Conservation (phyloP, 176 grass and related monocot genomes). For the Areca catechu region DNA sequence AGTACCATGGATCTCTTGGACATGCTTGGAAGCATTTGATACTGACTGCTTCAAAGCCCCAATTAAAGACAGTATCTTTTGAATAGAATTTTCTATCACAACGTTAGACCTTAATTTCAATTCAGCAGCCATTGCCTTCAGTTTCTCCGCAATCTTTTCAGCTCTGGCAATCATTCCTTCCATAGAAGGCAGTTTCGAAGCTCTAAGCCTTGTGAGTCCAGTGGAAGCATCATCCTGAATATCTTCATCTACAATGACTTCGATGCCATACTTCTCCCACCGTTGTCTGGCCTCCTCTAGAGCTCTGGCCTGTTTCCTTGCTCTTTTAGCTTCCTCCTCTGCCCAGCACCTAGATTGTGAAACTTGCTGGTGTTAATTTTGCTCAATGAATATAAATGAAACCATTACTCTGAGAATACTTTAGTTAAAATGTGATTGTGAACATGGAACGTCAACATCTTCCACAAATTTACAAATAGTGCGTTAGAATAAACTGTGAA, state of each 20-base stretch:
- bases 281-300: slow-evolving; percentile 64
- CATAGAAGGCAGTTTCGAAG: slow-evolving; percentile 42
- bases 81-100: slow-evolving; percentile 48
- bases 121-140: slow-evolving; percentile 36
- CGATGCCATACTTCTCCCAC: slow-evolving; percentile 73
- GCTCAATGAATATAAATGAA: no score
- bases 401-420: no score
- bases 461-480: no score
- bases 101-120: slow-evolving; percentile 34
- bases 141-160: slow-evolving; percentile 44
- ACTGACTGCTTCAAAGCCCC: slow-evolving; percentile 37
- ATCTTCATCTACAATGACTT: slow-evolving; percentile 58
- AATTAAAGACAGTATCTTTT: slow-evolving; percentile 49
- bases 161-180: slow-evolving; percentile 37
- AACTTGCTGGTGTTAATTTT: no score
- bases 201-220: slow-evolving; percentile 50
- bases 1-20: slow-evolving; percentile 13
- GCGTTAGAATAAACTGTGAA: no score
- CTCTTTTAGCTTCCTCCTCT: slow-evolving; percentile 91
- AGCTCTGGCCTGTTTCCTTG: slow-evolving; percentile 55
- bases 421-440: no score
- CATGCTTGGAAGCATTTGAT: slow-evolving; percentile 18
- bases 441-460: no score
- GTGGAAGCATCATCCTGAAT: slow-evolving; percentile 54
- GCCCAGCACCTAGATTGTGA: slow-evolving; percentile 56